A percentile compares a stretch with the other conserved stretches of the same genome.
phyloP scores from a whole-genome alignment of 805 yeast genomes.

The Yueomyces sp. region DNA sequence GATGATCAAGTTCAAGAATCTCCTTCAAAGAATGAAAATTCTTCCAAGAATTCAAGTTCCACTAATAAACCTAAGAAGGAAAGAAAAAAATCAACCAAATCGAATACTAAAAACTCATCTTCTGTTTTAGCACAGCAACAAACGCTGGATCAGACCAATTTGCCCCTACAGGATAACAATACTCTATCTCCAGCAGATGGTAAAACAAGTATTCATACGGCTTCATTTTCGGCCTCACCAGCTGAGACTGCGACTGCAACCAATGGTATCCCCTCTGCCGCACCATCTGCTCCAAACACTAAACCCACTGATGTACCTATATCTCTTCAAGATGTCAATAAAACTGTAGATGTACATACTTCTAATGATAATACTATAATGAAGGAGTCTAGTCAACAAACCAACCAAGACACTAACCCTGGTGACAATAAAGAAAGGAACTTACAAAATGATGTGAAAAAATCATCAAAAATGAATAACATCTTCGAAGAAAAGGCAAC shows the following conservation, averaged over 20 bases:
- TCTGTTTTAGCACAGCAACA: neutral
- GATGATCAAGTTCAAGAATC: constrained; percentile 19
- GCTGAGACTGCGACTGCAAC: neutral
- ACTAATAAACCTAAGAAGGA: neutral
- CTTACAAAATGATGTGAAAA: neutral
- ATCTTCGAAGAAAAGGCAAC: constrained; percentile 22
- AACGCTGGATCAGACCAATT: neutral
- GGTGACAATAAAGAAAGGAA: neutral
- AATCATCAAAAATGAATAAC: constrained; percentile 7
- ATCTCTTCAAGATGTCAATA: neutral
- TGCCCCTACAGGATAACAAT: neutral
- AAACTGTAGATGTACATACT: neutral
- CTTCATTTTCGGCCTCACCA: neutral
- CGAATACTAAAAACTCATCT: neutral
- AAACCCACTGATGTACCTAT: neutral
- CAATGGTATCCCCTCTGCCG: neutral
- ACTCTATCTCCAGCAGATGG: neutral
- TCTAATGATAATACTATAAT: neutral
- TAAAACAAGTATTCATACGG: neutral
- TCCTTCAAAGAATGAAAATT: constrained; percentile 2
- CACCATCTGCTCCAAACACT: neutral
- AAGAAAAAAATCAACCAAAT: neutral
- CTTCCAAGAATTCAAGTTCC: neutral
- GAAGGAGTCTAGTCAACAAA: neutral
- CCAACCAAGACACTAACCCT: neutral